phyloP scores from a whole-genome alignment of 2,329 filamentous ascomycete genomes.

The Colletotrichum brevisporum region DNA sequence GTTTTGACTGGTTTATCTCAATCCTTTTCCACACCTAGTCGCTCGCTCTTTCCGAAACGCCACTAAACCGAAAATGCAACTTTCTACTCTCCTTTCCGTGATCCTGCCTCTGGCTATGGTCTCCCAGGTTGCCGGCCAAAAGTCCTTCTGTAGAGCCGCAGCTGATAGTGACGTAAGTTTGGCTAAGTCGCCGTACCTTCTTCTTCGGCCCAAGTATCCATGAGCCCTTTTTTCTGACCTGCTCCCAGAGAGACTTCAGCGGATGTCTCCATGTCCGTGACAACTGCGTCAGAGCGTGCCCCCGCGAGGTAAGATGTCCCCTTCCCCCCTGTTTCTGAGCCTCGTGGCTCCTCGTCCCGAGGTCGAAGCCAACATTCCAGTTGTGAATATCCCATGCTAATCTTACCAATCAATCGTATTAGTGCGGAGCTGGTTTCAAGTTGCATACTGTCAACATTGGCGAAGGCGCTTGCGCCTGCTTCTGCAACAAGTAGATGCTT shows the following conservation, averaged over 20 bases:
- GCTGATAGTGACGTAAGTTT: not conserved
- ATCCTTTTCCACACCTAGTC: too few relatives aligned
- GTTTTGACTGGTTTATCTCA: too few relatives aligned
- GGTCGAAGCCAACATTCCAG: not conserved
- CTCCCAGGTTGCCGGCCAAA: not conserved
- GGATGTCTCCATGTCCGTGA: not conserved
- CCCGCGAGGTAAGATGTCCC: not conserved
- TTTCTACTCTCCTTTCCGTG: not conserved
- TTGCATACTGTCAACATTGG: conserved; percentile 3
- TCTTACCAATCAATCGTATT: too few relatives aligned
- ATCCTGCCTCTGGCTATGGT: not conserved
- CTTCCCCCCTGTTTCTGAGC: not conserved
- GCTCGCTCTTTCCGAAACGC: too few relatives aligned
- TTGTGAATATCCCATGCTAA: not conserved
- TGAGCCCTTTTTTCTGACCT: too few relatives aligned
- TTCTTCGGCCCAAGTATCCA: too few relatives aligned
- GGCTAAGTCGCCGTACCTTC: not conserved
- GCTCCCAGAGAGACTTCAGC: not conserved
- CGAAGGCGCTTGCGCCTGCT: not conserved
- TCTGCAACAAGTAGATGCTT: not conserved
- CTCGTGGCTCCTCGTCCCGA: not conserved
- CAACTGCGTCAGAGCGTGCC: not conserved
- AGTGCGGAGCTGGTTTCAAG: not conserved
- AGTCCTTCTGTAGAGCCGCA: not conserved
- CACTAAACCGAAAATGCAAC: not conserved